Base-by-base conservation (phyloP, 2,329 filamentous ascomycete genomes). In the Corniculantispora saksenae region DNA sequence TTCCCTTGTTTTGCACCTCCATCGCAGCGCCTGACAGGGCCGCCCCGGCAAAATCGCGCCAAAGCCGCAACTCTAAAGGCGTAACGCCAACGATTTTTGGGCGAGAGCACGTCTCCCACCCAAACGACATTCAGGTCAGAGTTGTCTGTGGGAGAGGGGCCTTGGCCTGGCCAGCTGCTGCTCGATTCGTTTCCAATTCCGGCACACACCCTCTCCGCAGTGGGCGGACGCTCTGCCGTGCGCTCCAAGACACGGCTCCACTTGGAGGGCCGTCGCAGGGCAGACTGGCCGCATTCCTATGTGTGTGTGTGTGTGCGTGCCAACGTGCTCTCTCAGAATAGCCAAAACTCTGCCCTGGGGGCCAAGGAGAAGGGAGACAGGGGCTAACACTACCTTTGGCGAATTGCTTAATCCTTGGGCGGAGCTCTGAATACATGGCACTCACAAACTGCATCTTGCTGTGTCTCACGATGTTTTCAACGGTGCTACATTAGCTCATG, bases 401-500 rank as follows among this genome's bases (percentile, higher is more conserved):
- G 43, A 43, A 59, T 59, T 40, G 25, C 56, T 43, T 48, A 59
- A 23, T 13, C 23, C 27, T 21, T 19, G 17, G 29, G 45, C 29
- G 29, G 32, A 17, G 21, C 45, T 50, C 27, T 10, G 35, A n/a
- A 9, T 27, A 25, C 55, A 58, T 58, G 55, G 7, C 40, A 45
- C 38, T 55, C 38, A 27, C 51, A 21, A 19, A 10, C 23, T 53
- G 47, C 47, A 43, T 23, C 6, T 47, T 29, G n/a, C 23, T 17
- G 32, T 62, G 48, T 62, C 60, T 63, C 38, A 43, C 50, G 47
- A 5, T 55, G 58, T 23, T 27, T 25, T 55, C 60, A 64, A 64
- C 54, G 62, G 62, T 58, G 62, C 54, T 58, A 64, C 61, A 58
- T 64, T 64, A 58, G 61, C 61, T 57, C 47, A 38, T 12, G 45